Base-by-base conservation (phyloP, 768 basidiomycete genomes). In the Termitomyces sp. region DNA sequence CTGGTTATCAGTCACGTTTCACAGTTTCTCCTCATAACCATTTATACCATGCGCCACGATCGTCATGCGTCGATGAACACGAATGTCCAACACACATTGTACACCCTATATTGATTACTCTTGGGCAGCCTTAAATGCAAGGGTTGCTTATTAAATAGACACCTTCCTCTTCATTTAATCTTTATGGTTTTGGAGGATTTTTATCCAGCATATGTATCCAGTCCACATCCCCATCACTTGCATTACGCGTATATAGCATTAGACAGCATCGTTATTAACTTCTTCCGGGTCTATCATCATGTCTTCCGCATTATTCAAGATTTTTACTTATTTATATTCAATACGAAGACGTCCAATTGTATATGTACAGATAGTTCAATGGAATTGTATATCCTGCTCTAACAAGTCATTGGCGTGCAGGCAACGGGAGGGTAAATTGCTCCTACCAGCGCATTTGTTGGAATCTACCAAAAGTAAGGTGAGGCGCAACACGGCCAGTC, bases 41-140 rank as follows among this genome's bases (percentile, higher is more conserved):
- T 39, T 6, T 42, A 50, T 57, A 26, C 26, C 49, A 20, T 57
- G 56, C 51, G 45, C 51, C 56, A 57, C 45, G 56, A 52, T 33
- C 8, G 24, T 57, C 56, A 57, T 24, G 13, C 24, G 22, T 39
- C 51, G 39, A 56, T 24, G 55, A 56, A 47, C 39, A 39, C 29
- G 42, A 29, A 41, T 50, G 22, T 16, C 24, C 34, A 42, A 20
- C 52, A 57, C 31, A 34, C 29, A 51, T 34, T 26, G 5, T 29
- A 57, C 55, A 49, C 36, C 13, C 47, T 49, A 49, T 52, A n/a
- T 36, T 37, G 47, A 44, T 60, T 49, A 45, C 44, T 55, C 42
- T 41, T 55, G 42, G 36, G 29, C 22, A 8, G 28, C 54, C 56
- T 37, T 55, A 37, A 29, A 22, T 28, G 53, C 56, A 51, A 50